Evolutionary conservation across 306 rosid genomes (phyloP).

Genomic region (Cucurbita argyrosperma): DNA sequence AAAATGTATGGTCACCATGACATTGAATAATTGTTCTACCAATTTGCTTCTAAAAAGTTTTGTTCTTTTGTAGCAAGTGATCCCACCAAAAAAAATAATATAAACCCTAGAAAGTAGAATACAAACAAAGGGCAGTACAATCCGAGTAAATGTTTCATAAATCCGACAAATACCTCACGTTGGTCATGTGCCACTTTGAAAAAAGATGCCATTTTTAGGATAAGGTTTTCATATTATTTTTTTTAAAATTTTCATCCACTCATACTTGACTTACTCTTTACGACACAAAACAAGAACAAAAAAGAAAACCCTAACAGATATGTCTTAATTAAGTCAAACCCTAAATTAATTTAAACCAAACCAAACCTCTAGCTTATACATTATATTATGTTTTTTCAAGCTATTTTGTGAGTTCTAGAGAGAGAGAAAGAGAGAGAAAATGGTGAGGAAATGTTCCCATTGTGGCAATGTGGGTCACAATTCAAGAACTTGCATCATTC

Average conservation of each 20-base stretch:
- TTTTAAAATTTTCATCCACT: neutral
- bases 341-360: neutral
- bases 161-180: neutral
- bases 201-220: constrained; percentile 7
- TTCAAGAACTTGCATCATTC: constrained; percentile 18
- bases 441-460: constrained; percentile 21
- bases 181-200: neutral
- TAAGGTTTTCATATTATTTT: neutral
- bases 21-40: neutral
- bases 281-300: neutral
- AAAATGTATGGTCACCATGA: neutral
- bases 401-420: neutral
- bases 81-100: neutral
- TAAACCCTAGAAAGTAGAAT: neutral
- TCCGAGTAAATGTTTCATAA: neutral
- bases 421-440: neutral
- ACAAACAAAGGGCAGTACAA: neutral
- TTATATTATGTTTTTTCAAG: neutral
- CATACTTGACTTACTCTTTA: neutral
- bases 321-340: neutral
- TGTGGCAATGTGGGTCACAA: constrained; percentile 24
- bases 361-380: too few relatives aligned
- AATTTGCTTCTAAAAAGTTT: neutral
- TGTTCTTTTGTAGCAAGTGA: neutral
- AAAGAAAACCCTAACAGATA: neutral